These are phyloP conservation scores for Apiotrichum porosum DNA, from an alignment of 1,284 basidiomycete genomes.

Conservation along the genomic window DNA sequence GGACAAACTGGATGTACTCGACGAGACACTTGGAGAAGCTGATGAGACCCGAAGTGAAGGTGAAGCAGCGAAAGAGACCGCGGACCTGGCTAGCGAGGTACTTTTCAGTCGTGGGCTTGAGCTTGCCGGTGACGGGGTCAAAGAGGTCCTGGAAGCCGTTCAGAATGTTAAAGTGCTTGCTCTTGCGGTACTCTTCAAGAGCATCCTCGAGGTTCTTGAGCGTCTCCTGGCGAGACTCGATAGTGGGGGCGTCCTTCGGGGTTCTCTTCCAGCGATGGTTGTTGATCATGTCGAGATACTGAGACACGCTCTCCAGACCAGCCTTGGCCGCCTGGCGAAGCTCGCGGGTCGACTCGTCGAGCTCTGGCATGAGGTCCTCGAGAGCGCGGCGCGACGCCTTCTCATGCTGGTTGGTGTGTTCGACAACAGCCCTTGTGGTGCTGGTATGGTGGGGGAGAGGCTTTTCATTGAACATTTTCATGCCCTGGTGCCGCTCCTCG, in stretches of 20 bases:
- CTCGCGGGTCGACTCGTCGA: conserved; percentile 51
- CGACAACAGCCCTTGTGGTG: conserved; percentile 2
- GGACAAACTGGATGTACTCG: conserved; percentile 37
- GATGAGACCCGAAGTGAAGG: conserved; percentile 48
- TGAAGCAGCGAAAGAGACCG: conserved; percentile 49
- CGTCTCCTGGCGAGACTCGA: conserved; percentile 48
- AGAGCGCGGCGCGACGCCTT: conserved; percentile 11
- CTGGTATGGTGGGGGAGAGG: conserved; percentile 10
- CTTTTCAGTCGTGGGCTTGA: conserved; percentile 1
- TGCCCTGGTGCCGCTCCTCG: conserved; percentile 27
- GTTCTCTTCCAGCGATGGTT: conserved; percentile 51
- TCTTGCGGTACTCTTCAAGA: conserved; percentile 50
- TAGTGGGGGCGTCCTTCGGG: conserved; percentile 16
- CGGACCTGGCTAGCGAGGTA: conserved; percentile 27
- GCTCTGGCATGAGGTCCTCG: conserved; percentile 53
- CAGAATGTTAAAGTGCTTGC: conserved; percentile 51
- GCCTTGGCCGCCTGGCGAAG: conserved; percentile 50
- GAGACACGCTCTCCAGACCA: conserved; percentile 46
- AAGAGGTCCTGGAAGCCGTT: conserved; percentile 52
- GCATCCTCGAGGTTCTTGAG: conserved; percentile 46
- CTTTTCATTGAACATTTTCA: conserved; percentile 6
- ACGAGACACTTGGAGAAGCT: conserved; percentile 39
- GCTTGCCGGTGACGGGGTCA: conserved; percentile 38
- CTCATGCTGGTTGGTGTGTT: conserved; percentile 8
- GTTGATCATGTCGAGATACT: conserved; percentile 53